Evolutionary conservation across 805 yeast species (phyloP).

Genomic region (Saccharomycopsis malanga): DNA sequence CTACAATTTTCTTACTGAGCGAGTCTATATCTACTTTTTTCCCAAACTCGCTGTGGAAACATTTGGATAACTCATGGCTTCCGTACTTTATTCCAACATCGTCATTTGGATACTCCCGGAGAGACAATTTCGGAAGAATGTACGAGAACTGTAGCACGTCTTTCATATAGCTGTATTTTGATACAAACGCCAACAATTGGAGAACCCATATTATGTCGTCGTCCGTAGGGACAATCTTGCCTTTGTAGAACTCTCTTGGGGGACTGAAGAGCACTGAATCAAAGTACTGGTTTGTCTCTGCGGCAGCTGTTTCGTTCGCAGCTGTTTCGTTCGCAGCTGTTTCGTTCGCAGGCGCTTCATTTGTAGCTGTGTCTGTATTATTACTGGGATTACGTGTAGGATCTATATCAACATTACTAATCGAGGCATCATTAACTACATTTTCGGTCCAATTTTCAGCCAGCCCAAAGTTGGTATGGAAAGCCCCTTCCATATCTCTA

Average conservation of each 20-base stretch:
- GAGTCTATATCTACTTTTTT: not conserved
- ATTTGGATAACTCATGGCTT: not conserved
- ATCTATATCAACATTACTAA: constrained; percentile 1
- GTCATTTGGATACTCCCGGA: constrained; percentile 30
- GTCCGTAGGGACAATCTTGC: constrained; percentile 79
- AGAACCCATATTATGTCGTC: constrained; percentile 93
- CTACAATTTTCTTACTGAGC: constrained; percentile 3
- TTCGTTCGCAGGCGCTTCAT: not conserved
- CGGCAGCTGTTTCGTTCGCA: constrained; percentile 2
- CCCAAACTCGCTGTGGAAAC: not conserved
- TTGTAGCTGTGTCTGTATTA: not conserved
- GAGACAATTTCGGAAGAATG: constrained; percentile 62
- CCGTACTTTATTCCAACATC: constrained; percentile 3
- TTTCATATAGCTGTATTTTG: constrained; percentile 80
- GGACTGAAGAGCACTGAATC: constrained; percentile 20
- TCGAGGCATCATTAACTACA: constrained; percentile 6
- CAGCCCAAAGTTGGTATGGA: not conserved
- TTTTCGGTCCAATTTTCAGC: not conserved
- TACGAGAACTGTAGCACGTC: constrained; percentile 68
- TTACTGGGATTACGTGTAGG: not conserved
- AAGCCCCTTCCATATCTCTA: constrained; percentile 11
- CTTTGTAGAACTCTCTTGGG: constrained; percentile 54
- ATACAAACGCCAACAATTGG: constrained; percentile 85
- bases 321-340: not conserved
- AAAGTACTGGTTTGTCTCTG: constrained; percentile 2